Conservation (phyloP, 108 stramenopile species). For the Cyclostephanos tholiformis region DNA sequence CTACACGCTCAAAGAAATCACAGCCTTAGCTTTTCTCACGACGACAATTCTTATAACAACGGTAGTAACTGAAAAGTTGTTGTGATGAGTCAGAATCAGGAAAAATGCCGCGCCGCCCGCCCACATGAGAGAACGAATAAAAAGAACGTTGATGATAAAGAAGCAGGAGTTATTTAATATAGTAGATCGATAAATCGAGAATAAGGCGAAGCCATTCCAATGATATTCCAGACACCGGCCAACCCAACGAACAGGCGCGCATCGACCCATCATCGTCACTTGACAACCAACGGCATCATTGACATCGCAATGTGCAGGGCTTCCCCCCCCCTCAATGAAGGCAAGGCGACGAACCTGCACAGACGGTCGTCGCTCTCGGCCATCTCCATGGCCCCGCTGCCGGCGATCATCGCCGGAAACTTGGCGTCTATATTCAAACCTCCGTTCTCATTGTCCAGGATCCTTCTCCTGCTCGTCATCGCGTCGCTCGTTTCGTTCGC, state of each 20-base stretch:
- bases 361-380: not conserved
- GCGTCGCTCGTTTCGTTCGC: slow-evolving; percentile 18
- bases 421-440: slow-evolving; percentile 2
- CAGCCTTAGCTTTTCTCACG: no score
- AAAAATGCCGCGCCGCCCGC: no score
- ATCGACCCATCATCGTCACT: not conserved
- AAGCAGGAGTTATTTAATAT: no score
- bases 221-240: not conserved
- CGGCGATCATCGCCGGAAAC: slow-evolving; percentile 20
- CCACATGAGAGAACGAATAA: no score
- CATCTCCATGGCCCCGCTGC: slow-evolving; percentile 3
- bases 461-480: slow-evolving; percentile 19
- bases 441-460: slow-evolving; percentile 12
- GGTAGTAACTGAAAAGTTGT: no score
- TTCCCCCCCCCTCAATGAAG: not conserved
- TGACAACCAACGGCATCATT: not conserved
- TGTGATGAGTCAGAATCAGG: no score
- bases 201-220: no score
- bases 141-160: no score
- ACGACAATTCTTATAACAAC: no score
- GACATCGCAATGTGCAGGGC: not conserved
- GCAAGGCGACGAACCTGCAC: not conserved
- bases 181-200: no score
- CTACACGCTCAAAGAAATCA: no score
- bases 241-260: not conserved